Evolutionary conservation across 345 rosid species (phyloP), one percentile per base, ranked within the genome.

Genomic region (Capsella bursapastoris): DNA sequence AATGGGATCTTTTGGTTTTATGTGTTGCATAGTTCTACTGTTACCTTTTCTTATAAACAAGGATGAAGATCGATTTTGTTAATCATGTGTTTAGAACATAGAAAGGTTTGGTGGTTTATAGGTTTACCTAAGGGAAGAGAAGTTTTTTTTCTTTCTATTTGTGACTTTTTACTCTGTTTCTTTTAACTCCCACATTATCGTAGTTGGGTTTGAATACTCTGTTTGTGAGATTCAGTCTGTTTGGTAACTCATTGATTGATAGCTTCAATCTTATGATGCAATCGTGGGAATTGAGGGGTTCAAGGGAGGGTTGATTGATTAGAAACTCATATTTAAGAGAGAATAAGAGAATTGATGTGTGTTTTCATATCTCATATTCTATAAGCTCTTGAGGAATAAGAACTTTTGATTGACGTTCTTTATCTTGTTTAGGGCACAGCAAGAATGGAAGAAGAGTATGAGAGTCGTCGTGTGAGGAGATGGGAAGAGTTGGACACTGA

Each of bases 401-500:
- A 45, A 45, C 14, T 16, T 34, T 43, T 49, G 31, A 31, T 41
- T 18, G n/a, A 60, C 69, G n/a, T 68, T 51, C n/a, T 61, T 43
- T 2, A 60, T 16, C 15, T 68, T 60, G 31, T 2, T 3, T 44
- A 68, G 71, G 80, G 71, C 14, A 34, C 29, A 44, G 3, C 2
- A 45, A 55, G 57, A 61, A 77, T 77, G 81, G 81, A 77, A 43
- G 92, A 86, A 78, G 98, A 88, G 64, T 72, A 75, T 48, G 80
- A 49, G 4, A 6, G 57, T 35, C 69, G 68, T 27, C 65, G 63
- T 13, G 45, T 41, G 32, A 83, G 87, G 81, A 88, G 87, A 83
- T 90, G 97, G 98, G 97, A 90, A 82, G 90, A 93, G 66, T 28
- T 90, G 79, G 87, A 90, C 71, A 83, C 69, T 27, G 96, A 93